Base-by-base conservation (phyloP, 495 filamentous ascomycete genomes). In the Xylaria longipes region DNA sequence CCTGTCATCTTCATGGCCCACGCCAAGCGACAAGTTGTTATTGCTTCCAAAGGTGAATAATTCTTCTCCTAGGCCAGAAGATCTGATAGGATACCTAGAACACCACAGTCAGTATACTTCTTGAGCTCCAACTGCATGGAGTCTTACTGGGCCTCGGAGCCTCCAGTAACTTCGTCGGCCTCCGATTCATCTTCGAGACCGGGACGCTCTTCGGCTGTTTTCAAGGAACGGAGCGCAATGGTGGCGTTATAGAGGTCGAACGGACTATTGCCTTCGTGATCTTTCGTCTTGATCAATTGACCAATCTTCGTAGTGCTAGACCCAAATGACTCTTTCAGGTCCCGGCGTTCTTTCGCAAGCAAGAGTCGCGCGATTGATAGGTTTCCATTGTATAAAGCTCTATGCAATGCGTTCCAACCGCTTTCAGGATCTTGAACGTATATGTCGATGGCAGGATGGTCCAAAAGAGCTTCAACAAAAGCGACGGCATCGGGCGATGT, bases 361-460 rank as follows among this genome's bases (percentile, higher is more conserved):
- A 98, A 88, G 15, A 90, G 86, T 60, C 92, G 87, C 1, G 97
- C 95, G 70, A 97, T 90, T 15, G 93, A 91, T 62, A 94, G 90
- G 78, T 98, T 98, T 25, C 97, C 97, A 74, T 92, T 91, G 76
- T 98, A 99, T 61, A 99, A 84, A 12, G 97, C 94, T 74, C 96
- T 89, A 75, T 99, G 96, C 56, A 99, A 84, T 25, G 94, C 90
- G 64, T 97, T 98, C 96, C 96, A 99, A 27, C 95, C 97, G 80
- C 91, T 98, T 79, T 99, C 96, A 50, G 86, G 84, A 79, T 99
- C 96, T 72, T 97, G 94, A 20, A 85, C 80, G 73, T 97, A 93
- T 15, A 98, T 86, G 82, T 99, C 96, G 69, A 92, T 87, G n/a
- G 90, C 84, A 8, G 96, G 93, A 71, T 94, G 90, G 25, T 92